A percentile compares a stretch with the other conserved stretches of the same genome.
Conservation (phyloP, 257 asterid genomes). For the Paulownia fortunei region DNA sequence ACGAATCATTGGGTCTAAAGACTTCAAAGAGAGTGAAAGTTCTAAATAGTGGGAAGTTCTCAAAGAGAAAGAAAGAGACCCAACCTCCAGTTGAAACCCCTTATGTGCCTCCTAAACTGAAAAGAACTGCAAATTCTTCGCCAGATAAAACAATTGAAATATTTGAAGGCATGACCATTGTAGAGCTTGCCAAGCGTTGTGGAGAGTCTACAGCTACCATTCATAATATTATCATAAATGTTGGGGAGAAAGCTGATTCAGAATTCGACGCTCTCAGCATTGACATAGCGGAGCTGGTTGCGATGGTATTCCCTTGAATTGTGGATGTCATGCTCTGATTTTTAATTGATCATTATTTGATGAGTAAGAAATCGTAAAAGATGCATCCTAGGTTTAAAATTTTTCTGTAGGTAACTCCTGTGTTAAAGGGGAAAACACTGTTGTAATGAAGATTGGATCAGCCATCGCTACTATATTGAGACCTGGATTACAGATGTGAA, state of each 20-base stretch:
- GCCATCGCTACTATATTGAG: constrained; percentile 5
- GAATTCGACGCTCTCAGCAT: constrained; percentile 79
- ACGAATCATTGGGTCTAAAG: constrained; percentile 56
- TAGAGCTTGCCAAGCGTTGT: constrained; percentile 87
- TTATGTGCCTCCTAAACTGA: constrained; percentile 74
- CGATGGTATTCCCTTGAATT: constrained; percentile 68
- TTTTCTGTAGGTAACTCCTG: not conserved
- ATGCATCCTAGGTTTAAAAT: constrained; percentile 7
- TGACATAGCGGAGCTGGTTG: constrained; percentile 90
- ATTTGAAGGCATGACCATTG: constrained; percentile 85
- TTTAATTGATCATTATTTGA: constrained; percentile 21
- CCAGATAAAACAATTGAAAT: constrained; percentile 77
- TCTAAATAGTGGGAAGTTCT: constrained; percentile 71
- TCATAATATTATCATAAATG: constrained; percentile 76
- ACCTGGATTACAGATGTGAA: constrained; percentile 4
- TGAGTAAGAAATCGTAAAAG: constrained; percentile 12
- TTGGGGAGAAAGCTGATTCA: constrained; percentile 90
- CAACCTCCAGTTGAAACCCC: constrained; percentile 75
- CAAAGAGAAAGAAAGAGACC: constrained; percentile 61
- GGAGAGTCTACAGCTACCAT: constrained; percentile 67
- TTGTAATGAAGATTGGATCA: not conserved
- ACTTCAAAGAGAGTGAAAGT: constrained; percentile 57
- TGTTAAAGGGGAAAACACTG: not conserved
- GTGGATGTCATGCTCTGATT: constrained; percentile 15
- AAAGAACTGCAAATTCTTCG: constrained; percentile 53